phyloP scores from a whole-genome alignment of 2,329 filamentous ascomycete genomes.

The Fusarium tanahbumbuense region DNA sequence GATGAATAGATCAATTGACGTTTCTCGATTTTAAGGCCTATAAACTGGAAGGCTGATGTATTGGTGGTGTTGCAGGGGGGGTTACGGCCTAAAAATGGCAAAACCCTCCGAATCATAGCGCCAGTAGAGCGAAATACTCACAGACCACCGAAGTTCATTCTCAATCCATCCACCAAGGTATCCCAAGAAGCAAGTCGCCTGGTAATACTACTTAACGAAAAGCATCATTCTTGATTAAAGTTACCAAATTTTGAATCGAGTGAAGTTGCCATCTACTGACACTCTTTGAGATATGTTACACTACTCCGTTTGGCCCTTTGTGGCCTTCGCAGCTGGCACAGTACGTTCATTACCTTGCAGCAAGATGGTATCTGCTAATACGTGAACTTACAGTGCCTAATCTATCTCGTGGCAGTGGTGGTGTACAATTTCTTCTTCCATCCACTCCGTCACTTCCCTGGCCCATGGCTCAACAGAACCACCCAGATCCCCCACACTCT shows the following conservation, averaged over 20 bases:
- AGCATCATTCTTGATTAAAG: neutral
- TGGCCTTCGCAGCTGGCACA: neutral
- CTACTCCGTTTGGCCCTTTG: neutral
- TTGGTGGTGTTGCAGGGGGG: neutral
- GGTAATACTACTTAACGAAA: neutral
- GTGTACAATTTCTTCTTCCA: constrained; percentile 9
- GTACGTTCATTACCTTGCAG: neutral
- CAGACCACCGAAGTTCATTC: neutral
- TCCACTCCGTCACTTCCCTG: neutral
- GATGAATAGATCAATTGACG: too few relatives aligned
- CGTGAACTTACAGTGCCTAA: rapidly evolving
- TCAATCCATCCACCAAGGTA: rapidly evolving
- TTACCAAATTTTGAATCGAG: too few relatives aligned
- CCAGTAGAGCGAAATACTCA: neutral
- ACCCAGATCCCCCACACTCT: neutral
- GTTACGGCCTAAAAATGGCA: neutral
- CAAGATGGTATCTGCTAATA: neutral
- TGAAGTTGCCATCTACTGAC: too few relatives aligned
- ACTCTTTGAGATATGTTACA: neutral
- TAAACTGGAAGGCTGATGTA: too few relatives aligned
- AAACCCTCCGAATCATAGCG: neutral
- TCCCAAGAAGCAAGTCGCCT: rapidly evolving
- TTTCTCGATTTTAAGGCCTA: neutral
- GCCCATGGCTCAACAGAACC: constrained; percentile 2
- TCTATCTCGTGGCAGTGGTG: neutral